phyloP scores from a whole-genome alignment of 2,329 filamentous ascomycete genomes.

The Peltaster fructicola region DNA sequence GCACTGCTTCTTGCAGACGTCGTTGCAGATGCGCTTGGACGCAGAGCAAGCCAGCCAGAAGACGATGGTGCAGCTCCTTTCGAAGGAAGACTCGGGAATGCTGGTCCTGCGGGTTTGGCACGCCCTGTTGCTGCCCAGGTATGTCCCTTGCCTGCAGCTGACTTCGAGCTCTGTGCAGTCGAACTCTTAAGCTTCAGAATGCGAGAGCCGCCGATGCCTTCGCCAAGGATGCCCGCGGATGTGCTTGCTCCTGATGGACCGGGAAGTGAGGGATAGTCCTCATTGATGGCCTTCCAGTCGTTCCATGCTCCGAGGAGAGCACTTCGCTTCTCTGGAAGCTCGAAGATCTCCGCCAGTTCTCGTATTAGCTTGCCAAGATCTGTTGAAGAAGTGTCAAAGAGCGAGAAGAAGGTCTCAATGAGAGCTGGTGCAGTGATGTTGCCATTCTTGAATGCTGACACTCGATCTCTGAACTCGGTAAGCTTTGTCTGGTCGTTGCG shows the following conservation, averaged over 20 bases:
- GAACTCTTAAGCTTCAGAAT: conserved; percentile 52
- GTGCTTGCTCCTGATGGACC: conserved; percentile 53
- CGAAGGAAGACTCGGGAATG: conserved; percentile 14
- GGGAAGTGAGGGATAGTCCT: conserved; percentile 82
- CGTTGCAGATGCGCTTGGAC: conserved; percentile 13
- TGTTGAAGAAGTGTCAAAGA: conserved; percentile 64
- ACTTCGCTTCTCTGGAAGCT: conserved; percentile 58
- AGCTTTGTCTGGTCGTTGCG: conserved; percentile 62
- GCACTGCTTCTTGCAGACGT: conserved; percentile 15
- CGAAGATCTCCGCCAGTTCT: conserved; percentile 83
- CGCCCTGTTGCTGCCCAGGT: conserved; percentile 34
- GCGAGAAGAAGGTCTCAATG: conserved; percentile 70
- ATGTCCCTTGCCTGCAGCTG: conserved; percentile 37
- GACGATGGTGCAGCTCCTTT: conserved; percentile 8
- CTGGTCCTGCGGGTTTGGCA: conserved; percentile 4
- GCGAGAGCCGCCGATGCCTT: conserved; percentile 40
- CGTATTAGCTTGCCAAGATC: conserved; percentile 79
- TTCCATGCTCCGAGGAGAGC: conserved; percentile 71
- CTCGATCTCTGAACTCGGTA: conserved; percentile 55
- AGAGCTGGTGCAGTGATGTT: conserved; percentile 56
- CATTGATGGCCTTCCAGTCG: conserved; percentile 88
- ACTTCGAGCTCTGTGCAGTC: conserved; percentile 48
- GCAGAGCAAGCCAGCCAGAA: conserved; percentile 17
- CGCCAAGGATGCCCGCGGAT: conserved; percentile 26
- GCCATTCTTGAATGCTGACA: conserved; percentile 60